phyloP scores from a whole-genome alignment of 2,329 filamentous ascomycete species.

The Aaosphaeria pasadenensis region DNA sequence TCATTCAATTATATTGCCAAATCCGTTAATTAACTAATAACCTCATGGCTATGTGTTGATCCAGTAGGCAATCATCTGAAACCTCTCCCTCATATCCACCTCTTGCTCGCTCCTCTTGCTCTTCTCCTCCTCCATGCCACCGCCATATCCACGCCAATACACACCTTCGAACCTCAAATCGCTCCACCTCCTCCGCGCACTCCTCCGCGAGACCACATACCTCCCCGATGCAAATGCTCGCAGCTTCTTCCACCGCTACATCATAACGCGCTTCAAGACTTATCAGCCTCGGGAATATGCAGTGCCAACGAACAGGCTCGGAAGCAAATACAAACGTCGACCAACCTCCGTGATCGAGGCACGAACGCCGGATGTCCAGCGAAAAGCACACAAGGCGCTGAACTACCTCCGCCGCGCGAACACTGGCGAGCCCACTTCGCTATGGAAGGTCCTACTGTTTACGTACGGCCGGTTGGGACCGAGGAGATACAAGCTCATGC shows the following conservation, averaged over 20 bases:
- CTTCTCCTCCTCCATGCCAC: slow-evolving; percentile 1
- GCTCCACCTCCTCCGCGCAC: slow-evolving; percentile 51
- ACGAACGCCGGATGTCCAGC: slow-evolving; percentile 17
- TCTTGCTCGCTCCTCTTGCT: no score
- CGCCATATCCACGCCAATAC: slow-evolving; percentile 11
- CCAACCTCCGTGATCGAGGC: slow-evolving; percentile 17
- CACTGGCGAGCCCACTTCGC: slow-evolving; percentile 49
- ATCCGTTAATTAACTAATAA: no score
- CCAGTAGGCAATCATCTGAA: no score
- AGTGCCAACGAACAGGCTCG: slow-evolving; percentile 5
- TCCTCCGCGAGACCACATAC: slow-evolving; percentile 59
- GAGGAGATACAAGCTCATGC: slow-evolving; percentile 47
- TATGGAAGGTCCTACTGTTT: slow-evolving; percentile 52
- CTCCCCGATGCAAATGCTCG: slow-evolving; percentile 57
- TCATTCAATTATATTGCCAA: no score
- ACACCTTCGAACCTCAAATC: slow-evolving; percentile 19
- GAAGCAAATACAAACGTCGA: slow-evolving; percentile 14
- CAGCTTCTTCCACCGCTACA: slow-evolving; percentile 48
- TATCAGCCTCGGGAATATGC: slow-evolving; percentile 32
- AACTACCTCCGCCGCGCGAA: slow-evolving; percentile 54
- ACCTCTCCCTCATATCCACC: no score
- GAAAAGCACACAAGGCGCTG: slow-evolving; percentile 33
- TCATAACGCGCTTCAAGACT: slow-evolving; percentile 49
- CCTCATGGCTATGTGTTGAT: no score
- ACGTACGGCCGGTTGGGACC: slow-evolving; percentile 58